Evolutionary conservation across 1,284 basidiomycete genomes (phyloP), one percentile per base, ranked within the genome.

Genomic region (Meripilus lineatus): DNA sequence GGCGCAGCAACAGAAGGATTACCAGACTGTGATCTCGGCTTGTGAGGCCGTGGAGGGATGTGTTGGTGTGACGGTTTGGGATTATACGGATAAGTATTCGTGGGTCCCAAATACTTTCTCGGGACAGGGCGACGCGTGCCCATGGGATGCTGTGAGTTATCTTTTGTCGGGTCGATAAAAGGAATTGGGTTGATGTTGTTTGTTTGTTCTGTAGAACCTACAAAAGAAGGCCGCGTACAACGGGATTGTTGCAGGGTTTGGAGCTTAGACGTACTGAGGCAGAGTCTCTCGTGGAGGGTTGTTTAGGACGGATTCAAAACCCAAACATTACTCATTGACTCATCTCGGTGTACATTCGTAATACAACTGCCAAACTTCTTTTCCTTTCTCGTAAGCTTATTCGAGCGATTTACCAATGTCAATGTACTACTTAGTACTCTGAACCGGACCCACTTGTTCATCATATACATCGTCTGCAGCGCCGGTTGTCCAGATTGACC

Each of bases 51-150:
- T 74, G 13, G 26, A 51, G 10, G 54, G 57, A 14, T 77, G 74
- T 49, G 59, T 75, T 36, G 74, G 74, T 28, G 58, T 74, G 38
- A 75, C 74, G 0, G 51, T 74, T 24, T 77, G 74, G 74, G 74
- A 74, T 55, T 74, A 56, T 52, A 73, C 70, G 5, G 72, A 75
- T 57, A 71, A 57, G 50, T 65, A 61, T 47, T 66, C 64, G 4
- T 66, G 62, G 62, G 55, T 67, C 6, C 63, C 66, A 1, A 44
- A 49, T 3, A 62, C 61, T 8, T 66, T 67, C 57, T 50, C 64
- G 21, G 62, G 63, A 5, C 57, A 64, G 46, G 64, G 66, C 32
- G 66, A 56, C 2, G 64, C 64, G 18, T 57, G 54, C 44, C 61
- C 63, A 6, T 67, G 63, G 63, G 60, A 64, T 46, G 50, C 51